phyloP scores from a whole-genome alignment of 2,329 filamentous ascomycete species.

The Botryosphaeria agaves region DNA sequence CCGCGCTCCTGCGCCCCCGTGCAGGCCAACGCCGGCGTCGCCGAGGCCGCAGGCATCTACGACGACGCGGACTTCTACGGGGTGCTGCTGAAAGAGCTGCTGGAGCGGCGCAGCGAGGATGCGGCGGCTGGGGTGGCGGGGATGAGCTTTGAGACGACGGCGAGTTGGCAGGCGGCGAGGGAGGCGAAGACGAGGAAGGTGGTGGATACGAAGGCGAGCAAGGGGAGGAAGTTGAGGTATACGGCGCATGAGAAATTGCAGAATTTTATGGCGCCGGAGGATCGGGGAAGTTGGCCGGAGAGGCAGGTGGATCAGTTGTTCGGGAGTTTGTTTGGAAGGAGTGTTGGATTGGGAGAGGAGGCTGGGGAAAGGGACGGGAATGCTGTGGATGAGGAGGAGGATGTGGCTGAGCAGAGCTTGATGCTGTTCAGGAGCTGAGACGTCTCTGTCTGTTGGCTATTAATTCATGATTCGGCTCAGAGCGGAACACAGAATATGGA shows the following conservation, averaged over 20 bases:
- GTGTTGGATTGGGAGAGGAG: constrained; percentile 24
- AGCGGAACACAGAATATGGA: no score
- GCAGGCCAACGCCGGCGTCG: constrained; percentile 34
- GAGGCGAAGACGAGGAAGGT: constrained; percentile 71
- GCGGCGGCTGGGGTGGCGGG: constrained; percentile 22
- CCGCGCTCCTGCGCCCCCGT: constrained; percentile 62
- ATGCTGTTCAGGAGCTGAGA: constrained; percentile 21
- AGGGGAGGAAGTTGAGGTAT: constrained; percentile 85
- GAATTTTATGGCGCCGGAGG: constrained; percentile 93
- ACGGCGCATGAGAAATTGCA: constrained; percentile 93
- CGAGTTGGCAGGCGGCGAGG: constrained; percentile 44
- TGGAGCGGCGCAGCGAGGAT: constrained; percentile 71
- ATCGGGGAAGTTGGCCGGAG: constrained; percentile 63
- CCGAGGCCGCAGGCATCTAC: constrained; percentile 51
- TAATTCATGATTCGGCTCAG: no score
- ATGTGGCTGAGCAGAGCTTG: constrained; percentile 18
- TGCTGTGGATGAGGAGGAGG: constrained; percentile 15
- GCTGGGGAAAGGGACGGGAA: constrained; percentile 15
- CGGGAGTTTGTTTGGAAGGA: constrained; percentile 30
- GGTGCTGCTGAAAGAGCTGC: constrained; percentile 75
- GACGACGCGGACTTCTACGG: constrained; percentile 95
- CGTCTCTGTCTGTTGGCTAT: no score
- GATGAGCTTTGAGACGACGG: constrained; percentile 16
- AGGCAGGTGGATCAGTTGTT: constrained; percentile 52
- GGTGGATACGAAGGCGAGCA: constrained; percentile 87